Evolutionary conservation across 257 asterid species (phyloP).

Genomic region (Gentiana dahurica): DNA sequence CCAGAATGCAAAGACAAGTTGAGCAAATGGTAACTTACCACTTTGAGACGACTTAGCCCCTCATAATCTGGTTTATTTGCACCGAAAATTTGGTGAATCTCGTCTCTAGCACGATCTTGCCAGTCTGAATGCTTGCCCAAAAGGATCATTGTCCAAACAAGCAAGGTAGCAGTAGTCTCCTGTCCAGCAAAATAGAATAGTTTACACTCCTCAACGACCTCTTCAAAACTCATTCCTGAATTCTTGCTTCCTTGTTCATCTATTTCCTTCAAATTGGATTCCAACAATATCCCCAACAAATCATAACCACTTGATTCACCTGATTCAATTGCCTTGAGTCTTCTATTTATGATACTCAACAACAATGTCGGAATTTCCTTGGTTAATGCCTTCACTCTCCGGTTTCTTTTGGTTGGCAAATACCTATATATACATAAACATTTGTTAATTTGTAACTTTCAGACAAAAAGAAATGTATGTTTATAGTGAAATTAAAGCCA

Average conservation of each 20-base stretch:
- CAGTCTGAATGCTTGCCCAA: constrained; percentile 24
- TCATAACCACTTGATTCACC: constrained; percentile 11
- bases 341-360: too few relatives aligned
- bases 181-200: constrained; percentile 41
- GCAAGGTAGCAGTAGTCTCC: constrained; percentile 28
- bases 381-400: constrained; percentile 25
- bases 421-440: constrained; percentile 11
- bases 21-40: constrained; percentile 17
- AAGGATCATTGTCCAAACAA: constrained; percentile 32
- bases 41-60: constrained; percentile 25
- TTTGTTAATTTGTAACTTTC: too few relatives aligned
- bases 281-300: constrained; percentile 13
- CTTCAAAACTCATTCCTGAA: constrained; percentile 10
- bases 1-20: too few relatives aligned
- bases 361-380: too few relatives aligned
- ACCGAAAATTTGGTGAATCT: constrained; percentile 24
- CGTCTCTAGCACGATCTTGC: constrained; percentile 40
- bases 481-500: background rate
- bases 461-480: background rate
- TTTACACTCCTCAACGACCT: constrained; percentile 36
- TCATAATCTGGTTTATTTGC: constrained; percentile 14
- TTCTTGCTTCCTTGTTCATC: constrained; percentile 2
- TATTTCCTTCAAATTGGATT: constrained; percentile 17
- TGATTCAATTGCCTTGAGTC: too few relatives aligned
- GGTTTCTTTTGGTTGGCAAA: constrained; percentile 28